Base-by-base conservation (phyloP, 768 basidiomycete genomes). In the Stropharia rugosoannulata region DNA sequence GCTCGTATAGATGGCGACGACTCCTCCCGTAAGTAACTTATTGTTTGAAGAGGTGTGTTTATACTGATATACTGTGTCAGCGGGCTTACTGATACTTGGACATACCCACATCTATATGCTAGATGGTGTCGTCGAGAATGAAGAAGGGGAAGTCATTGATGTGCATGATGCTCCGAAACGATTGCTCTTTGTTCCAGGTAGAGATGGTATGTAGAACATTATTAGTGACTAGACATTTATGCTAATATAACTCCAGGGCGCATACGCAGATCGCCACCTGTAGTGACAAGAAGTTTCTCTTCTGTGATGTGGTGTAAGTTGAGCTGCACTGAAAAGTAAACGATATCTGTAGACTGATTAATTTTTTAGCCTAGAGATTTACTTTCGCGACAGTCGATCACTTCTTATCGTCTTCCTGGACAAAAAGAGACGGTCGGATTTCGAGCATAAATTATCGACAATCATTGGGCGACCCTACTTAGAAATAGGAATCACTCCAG, bases 331-430 rank as follows among this genome's bases (percentile, higher is more conserved):
- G 22, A 22, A 22, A 55, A 15, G 18, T n/a, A 29, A 6, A 5
- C 25, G 44, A 51, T n/a, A 54, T 48, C 32, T 45, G 36, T 43
- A 37, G 29, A 4, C 57, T 38, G 51, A 32, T 52, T 27, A 25
- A 40, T 40, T 13, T 36, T 37, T 8, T 58, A 95, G 93, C 0
- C 75, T 97, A 13, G 95, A 98, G 68, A 79, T 98, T 9, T 96
- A 95, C 72, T 93, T 97, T 78, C 88, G 85, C 62, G 95, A 98
- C 63, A 93, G 92, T 61, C 84, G 92, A 6, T 95, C 92, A 13
- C 74, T 97, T 43, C 75, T 98, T 18, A 77, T 93, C 29, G 89
- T 95, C 2, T 95, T 97, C 69, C 71, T 86, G 18, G 85, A 85
- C 56, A 84, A 84, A 64, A 74, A 80, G 58, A 82, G 82, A 47